These are phyloP conservation scores for Physcomitrellopsis africana DNA, from an alignment of 225 moss, liverwort and hornwort species.

Conservation along the genomic window DNA sequence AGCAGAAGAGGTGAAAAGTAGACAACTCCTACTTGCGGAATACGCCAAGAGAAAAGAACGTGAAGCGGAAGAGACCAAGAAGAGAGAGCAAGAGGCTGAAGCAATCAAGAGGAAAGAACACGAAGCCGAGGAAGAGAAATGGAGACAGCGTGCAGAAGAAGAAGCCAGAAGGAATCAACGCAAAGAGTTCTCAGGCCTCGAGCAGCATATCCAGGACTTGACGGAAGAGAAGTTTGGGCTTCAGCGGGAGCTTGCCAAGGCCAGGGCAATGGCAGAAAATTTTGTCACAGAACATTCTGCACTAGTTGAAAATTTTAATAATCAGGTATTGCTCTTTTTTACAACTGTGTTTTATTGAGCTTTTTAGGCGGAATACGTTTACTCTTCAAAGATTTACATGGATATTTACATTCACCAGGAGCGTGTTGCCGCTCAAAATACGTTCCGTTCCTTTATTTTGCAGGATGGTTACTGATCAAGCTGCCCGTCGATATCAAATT, in stretches of 20 bases:
- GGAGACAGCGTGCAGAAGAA: constrained; percentile 55
- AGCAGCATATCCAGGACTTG: constrained; percentile 98
- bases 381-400: neutral
- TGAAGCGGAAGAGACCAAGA: constrained; percentile 52
- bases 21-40: constrained; percentile 49
- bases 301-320: constrained; percentile 85
- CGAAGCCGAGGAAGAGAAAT: constrained; percentile 49
- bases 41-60: constrained; percentile 48
- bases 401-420: neutral
- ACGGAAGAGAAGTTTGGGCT: constrained; percentile 95
- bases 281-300: constrained; percentile 84
- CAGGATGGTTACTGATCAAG: too few species aligned
- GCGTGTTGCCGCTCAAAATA: neutral
- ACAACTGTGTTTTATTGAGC: neutral
- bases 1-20: constrained; percentile 42
- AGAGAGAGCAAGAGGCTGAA: constrained; percentile 51
- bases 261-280: constrained; percentile 70
- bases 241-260: constrained; percentile 81
- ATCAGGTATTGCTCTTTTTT: constrained; percentile 58
- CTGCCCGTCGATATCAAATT: too few species aligned
- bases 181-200: constrained; percentile 79
- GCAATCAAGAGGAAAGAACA: constrained; percentile 52
- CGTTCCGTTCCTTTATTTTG: too few species aligned
- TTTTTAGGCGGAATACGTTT: neutral
- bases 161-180: constrained; percentile 55